Percentiles rank a stretch among this genome's conserved stretches.
Conservation (phyloP, 2,329 filamentous ascomycete genomes). For the Macroventuria anomochaeta region DNA sequence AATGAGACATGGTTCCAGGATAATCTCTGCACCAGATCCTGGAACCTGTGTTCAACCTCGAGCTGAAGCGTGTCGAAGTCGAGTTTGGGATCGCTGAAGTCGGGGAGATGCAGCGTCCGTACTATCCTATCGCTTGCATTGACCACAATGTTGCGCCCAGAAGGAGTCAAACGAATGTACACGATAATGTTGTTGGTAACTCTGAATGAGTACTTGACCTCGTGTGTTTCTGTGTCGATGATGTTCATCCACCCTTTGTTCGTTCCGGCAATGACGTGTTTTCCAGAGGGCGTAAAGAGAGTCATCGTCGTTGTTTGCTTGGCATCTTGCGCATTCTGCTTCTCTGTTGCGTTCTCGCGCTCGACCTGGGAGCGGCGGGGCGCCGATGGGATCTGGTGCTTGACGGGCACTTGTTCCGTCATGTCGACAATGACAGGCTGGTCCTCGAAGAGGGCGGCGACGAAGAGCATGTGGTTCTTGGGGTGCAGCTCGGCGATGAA, state of each 20-base stretch:
- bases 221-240: conserved; percentile 79
- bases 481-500: conserved; percentile 97
- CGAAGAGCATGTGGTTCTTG: conserved; percentile 83
- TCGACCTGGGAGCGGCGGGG: conserved; percentile 77
- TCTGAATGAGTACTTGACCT: conserved; percentile 88
- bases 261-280: conserved; percentile 90
- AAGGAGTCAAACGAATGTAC: conserved; percentile 80
- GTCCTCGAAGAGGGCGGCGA: conserved; percentile 92
- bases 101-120: conserved; percentile 87
- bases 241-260: conserved; percentile 97
- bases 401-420: conserved; percentile 70
- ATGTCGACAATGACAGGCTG: conserved; percentile 88
- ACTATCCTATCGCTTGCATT: conserved; percentile 96
- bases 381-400: conserved; percentile 79
- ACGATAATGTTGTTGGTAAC: conserved; percentile 88
- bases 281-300: conserved; percentile 82
- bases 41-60: conserved; percentile 95
- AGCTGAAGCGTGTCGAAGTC: conserved; percentile 87
- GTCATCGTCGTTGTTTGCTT: conserved; percentile 95
- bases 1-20: conserved; percentile 98
- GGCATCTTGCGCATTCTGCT: conserved; percentile 87
- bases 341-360: conserved; percentile 76
- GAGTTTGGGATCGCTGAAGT: conserved; percentile 67
- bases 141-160: conserved; percentile 85
- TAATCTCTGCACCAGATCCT: conserved; percentile 92